Conservation (phyloP, 2,329 filamentous ascomycete genomes). For the Plenodomus tracheiphilus region DNA sequence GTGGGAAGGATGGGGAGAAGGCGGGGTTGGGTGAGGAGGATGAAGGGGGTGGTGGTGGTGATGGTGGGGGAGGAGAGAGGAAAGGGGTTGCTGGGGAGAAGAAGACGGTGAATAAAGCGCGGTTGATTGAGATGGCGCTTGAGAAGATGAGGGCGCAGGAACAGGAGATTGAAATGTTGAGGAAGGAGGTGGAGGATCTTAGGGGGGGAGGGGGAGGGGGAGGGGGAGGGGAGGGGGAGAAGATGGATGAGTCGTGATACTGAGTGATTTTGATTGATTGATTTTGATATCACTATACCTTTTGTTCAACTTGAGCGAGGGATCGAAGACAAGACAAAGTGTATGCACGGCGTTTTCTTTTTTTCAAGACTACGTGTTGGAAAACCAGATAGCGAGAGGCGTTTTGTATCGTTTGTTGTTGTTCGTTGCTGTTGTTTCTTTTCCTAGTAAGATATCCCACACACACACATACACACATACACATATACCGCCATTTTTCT, state of each 20-base stretch:
- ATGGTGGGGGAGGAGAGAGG: conserved; percentile 11
- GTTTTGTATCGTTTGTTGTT: no score
- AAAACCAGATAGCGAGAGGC: no score
- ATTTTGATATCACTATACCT: no score
- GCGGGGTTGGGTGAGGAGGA: conserved; percentile 18
- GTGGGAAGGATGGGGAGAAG: conserved; percentile 14
- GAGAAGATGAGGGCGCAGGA: conserved; percentile 37
- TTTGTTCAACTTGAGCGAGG: no score
- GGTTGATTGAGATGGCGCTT: conserved; percentile 36
- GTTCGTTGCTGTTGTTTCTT: no score
- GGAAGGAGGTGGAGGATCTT: conserved; percentile 28
- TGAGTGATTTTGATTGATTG: no score
- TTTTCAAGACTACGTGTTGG: no score
- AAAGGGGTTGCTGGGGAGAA: conserved; percentile 18
- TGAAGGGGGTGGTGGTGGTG: conserved; percentile 4
- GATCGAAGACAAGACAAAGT: no score
- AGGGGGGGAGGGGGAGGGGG: conserved; percentile 1
- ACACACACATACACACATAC: no score
- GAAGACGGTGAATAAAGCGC: conserved; percentile 36
- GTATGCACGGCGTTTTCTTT: no score
- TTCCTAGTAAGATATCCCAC: no score
- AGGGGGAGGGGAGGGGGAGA: conserved; percentile 10
- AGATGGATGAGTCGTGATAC: conserved; percentile 31
- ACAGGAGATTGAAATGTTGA: conserved; percentile 31
- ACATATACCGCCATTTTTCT: no score